Base-by-base conservation (phyloP, 1,139 yeast genomes). In the Debaryomyces robertsiae region DNA sequence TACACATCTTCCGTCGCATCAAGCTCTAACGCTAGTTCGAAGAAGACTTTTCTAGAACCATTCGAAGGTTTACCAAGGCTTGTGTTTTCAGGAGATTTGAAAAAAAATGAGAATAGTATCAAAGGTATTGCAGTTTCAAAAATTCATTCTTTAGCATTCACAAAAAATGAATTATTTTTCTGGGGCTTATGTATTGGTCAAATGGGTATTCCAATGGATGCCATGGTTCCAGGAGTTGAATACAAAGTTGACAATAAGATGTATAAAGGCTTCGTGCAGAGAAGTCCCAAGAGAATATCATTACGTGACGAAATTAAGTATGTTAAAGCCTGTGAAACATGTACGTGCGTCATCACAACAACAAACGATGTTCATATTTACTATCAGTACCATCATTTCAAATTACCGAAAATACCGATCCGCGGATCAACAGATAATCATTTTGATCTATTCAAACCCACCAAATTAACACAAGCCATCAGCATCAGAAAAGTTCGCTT, bases 181-280 rank as follows among this genome's bases (percentile, higher is more conserved):
- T 89, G 96, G 95, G 98, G 98, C 0, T 64, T 84, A 24, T 87
- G 89, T 56, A 65, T 81, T 23, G 98, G 98, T 0, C 97, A 91
- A 57, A 82, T 91, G 82, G 95, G 95, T 1, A 70, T 79, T 34
- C 45, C 61, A 6, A 36, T 43, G 3, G 50, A 43, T 27, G 31
- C 56, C 3, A 39, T 40, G 4, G 43, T 49, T 3, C 3, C 25
- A 9, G 40, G 37, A 3, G 40, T 57, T 9, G 69, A 67, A 11
- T 58, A 63, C 33, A 61, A 61, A 23, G 43, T 65, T 2, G 58
- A 60, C 24, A 64, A 63, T 33, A 53, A 58, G 1, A 45, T 56
- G 4, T 55, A 54, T 39, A 65, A 61, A 50, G 79, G 79, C 5
- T 52, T 60, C 27, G 39, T 65, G 1, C 69, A 67, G 42, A n/a